Conservation (phyloP, 2,329 filamentous ascomycete genomes). For the Bipolaris gigantea region DNA sequence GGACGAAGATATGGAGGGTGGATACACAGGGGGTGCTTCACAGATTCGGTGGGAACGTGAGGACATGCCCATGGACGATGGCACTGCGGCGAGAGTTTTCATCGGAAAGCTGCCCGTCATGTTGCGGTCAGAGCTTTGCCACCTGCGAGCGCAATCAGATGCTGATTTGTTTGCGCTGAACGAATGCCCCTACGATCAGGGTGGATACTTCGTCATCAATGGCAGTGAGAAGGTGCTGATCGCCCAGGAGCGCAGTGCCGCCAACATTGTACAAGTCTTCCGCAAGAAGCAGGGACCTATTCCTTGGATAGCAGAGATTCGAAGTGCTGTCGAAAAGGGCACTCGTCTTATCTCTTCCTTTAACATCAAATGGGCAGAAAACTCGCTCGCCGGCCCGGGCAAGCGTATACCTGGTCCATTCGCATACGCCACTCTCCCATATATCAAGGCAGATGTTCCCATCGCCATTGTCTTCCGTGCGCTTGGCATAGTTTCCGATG, state of each 20-base stretch:
- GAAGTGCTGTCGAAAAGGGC: conserved; percentile 94
- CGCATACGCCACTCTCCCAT: conserved; percentile 87
- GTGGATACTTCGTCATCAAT: conserved; percentile 99
- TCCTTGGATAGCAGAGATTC: conserved; percentile 91
- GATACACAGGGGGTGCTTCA: conserved; percentile 35
- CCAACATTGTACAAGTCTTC: conserved; percentile 99
- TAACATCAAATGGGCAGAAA: conserved; percentile 85
- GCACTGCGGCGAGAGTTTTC: conserved; percentile 74
- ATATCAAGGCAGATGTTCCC: conserved; percentile 90
- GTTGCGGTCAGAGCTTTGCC: conserved; percentile 96
- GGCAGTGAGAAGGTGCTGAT: conserved; percentile 98
- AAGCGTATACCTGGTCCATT: conserved; percentile 82
- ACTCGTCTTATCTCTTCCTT: conserved; percentile 92
- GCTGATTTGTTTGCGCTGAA: conserved; percentile 87
- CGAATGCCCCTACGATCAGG: conserved; percentile 97
- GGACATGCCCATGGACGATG: conserved; percentile 47
- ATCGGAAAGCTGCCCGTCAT: conserved; percentile 97
- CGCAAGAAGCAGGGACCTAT: conserved; percentile 96
- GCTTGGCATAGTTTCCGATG: conserved; percentile 91
- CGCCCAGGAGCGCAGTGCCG: conserved; percentile 93
- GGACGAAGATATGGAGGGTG: conserved; percentile 49
- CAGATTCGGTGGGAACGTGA: conserved; percentile 55
- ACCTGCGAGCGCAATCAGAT: conserved; percentile 79
- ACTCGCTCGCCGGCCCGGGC: conserved; percentile 73
- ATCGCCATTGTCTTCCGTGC: conserved; percentile 96